Base-by-base conservation (phyloP, 768 basidiomycete genomes). In the Trametes punicea region DNA sequence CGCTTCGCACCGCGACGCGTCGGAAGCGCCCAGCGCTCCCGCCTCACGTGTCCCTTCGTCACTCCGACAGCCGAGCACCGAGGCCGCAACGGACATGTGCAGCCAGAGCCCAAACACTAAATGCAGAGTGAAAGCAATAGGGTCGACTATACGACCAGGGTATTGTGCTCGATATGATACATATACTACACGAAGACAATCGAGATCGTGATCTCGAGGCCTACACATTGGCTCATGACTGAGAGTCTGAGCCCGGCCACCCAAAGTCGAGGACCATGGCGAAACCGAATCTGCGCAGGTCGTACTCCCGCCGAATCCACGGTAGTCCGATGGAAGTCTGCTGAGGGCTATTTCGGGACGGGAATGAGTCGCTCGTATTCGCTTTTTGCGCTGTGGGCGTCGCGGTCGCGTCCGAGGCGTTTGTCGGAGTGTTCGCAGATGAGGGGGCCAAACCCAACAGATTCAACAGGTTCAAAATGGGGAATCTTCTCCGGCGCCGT, bases 251-350 rank as follows among this genome's bases (percentile, higher is more conserved):
- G 27, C 21, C 56, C 46, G 78, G 77, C 89, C 88, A 90, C 45
- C 84, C 76, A 67, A 92, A 82, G 67, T 93, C 91, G 39, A 93
- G 55, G 34, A 90, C 73, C 55, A 92, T 71, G 39, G 81, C 83
- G 40, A 93, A 73, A 8, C 90, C 90, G 69, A 86, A 83, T 10
- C 79, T 78, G 25, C 84, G 81, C 57, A 93, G 69, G 67, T 93
- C 90, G 63, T 88, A 84, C 66, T 88, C 82, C 62, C 74, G 62
- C 70, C 38, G 80, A 74, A 44, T 73, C 60, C 44, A 55, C 18
- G 65, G 51, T 15, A 53, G 49, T 29, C n/a, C 29, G 36, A 31
- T 45, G 21, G 26, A 33, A 39, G 34, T 10, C 30, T 49, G 31
- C 16, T 18, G 44, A 13, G 44, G 39, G 30, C 11, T 25, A 6